Base-by-base conservation (phyloP, 768 basidiomycete genomes). In the Leucocoprinus birnbaumii region DNA sequence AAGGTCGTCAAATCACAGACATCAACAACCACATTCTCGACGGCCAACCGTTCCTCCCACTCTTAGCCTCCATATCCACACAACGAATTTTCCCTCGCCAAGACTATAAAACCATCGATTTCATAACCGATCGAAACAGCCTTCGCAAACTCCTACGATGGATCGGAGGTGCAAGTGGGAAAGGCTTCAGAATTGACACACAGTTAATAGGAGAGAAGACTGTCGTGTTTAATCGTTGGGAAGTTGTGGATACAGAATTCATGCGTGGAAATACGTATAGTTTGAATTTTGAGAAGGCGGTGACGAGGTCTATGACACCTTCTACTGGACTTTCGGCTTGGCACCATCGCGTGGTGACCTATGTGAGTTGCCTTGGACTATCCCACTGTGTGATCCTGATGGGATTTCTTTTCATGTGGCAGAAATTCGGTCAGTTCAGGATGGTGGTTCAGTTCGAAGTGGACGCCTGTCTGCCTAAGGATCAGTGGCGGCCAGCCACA, bases 111-210 rank as follows among this genome's bases (percentile, higher is more conserved):
- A 63, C 64, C 3, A 70, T 81, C 44, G 74, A 78, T 50, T 66
- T 77, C 51, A 68, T 89, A 55, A 83, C 85, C 0, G 86, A 89
- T 61, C 75, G 88, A 25, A 89, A 88, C 60, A 73, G 72, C 24
- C 68, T 89, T 18, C 76, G 87, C 22, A 87, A 86, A 65, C 68
- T 90, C 42, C 62, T 83, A 21, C 74, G 82, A 25, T 86, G 82
- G 84, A 40, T 52, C 11, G 71, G 77, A n/a, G 25, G 13, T 1
- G 65, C 62, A 10, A 70, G 67, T 21, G 68, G 66, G 7, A 68
- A 65, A 8, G 78, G 80, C 52, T 92, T 91, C 62, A 73, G 89
- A 19, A 86, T 91, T 59, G 87, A 91, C 51, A 58, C 84, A 2
- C 82, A 91, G 62, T 70, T 88, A 14, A 77, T 74, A 0, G 86